Base-by-base conservation (phyloP, 768 basidiomycete genomes). In the Sarcodon aspratus region DNA sequence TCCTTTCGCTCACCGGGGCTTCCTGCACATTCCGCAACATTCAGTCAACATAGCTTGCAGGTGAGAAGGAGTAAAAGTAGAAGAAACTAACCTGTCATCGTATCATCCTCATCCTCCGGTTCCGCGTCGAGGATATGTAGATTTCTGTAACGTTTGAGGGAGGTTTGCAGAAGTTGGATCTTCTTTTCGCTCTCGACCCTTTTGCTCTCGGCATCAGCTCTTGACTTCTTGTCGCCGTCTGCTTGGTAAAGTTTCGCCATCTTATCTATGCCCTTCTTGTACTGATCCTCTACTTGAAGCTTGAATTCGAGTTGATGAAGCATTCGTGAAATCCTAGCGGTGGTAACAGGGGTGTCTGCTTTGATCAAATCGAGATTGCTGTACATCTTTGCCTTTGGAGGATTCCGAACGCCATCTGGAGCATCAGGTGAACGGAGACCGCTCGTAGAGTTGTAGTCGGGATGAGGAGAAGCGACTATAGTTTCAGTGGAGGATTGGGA, bases 291-390 rank as follows among this genome's bases (percentile, higher is more conserved):
- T 54, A 99, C 91, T 65, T 95, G 90, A 48, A 97, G 81, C 70
- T 99, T 99, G 79, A 97, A 99, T 67, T 98, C 94, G 53, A 99
- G 82, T 66, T 97, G 94, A 66, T 97, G 94, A 45, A 98, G 79
- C 94, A 98, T 97, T 57, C 80, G 80, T 37, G 92, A 89, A 63
- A 99, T 98, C 72, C 95, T 98, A 56, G 89, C 85, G 1, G 94
- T 85, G 15, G 92, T 93, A 61, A 95, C 80, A 12, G 95, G 94
- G 42, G 94, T 94, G 69, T 99, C 96, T 54, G 93, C 93, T 68
- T 94, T 94, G 66, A 96, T 91, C 53, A 99, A 71, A 72, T 99
- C 96, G 53, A 93, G 73, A 58, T 90, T 91, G 54, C 80, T 79
- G 61, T 86, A 87, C 50, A 78, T 78, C 66, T 83, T 86, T 52